Percentiles rank a stretch among this genome's conserved stretches.
Evolutionary conservation across 768 basidiomycete species (phyloP).

Genomic region (Mycena galericulata): DNA sequence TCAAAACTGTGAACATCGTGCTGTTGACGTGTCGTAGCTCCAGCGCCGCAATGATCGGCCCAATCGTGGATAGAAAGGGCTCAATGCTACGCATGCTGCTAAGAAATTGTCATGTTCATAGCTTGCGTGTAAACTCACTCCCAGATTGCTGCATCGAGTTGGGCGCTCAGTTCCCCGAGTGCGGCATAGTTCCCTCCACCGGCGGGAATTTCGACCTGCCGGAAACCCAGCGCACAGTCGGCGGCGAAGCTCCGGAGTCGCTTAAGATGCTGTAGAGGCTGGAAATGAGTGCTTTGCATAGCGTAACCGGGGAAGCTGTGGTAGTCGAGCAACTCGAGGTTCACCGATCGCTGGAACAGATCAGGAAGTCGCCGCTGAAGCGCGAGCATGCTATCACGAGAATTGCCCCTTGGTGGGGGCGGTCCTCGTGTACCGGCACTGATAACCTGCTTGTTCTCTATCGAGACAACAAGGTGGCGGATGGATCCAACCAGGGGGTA

Average conservation of each 20-base stretch:
- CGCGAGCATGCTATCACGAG: not conserved
- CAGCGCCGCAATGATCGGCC: slow-evolving; percentile 24
- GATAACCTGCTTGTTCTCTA: not conserved
- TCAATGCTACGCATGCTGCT: slow-evolving; percentile 12
- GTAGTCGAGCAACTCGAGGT: slow-evolving; percentile 34
- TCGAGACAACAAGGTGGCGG: slow-evolving; percentile 7
- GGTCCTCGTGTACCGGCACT: not conserved
- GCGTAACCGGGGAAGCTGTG: slow-evolving; percentile 10
- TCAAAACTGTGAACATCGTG: slow-evolving; percentile 20
- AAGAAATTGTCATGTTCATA: not conserved
- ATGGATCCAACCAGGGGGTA: not conserved
- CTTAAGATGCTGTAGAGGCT: slow-evolving; percentile 5
- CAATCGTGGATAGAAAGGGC: slow-evolving; percentile 19
- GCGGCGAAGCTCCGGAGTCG: slow-evolving; percentile 13
- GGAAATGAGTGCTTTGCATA: slow-evolving; percentile 3
- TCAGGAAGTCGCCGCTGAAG: slow-evolving; percentile 13
- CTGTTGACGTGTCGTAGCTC: slow-evolving; percentile 28
- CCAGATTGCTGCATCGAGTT: slow-evolving; percentile 28
- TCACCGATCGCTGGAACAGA: slow-evolving; percentile 15
- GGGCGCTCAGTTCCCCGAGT: slow-evolving; percentile 4
- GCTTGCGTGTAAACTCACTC: slow-evolving; percentile 4
- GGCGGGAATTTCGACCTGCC: not conserved
- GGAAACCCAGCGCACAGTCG: slow-evolving; percentile 15
- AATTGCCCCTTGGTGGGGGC: not conserved
- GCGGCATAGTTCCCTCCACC: not conserved